Conservation (phyloP, 176 grass and related monocot species). For the Guadua angustifolia region DNA sequence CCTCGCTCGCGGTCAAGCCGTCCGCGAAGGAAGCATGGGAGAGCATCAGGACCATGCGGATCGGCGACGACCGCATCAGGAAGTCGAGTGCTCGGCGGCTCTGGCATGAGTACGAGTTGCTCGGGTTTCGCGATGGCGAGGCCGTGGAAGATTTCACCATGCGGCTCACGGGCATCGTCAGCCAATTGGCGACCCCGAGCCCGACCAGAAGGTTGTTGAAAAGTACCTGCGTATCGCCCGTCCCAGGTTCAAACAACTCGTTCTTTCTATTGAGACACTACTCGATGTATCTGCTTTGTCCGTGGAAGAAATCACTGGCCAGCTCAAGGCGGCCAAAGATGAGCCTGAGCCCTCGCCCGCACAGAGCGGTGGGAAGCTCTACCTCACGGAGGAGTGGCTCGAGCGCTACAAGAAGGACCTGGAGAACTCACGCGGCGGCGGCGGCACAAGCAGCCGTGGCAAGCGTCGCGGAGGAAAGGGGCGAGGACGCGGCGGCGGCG, state of each 20-base stretch:
- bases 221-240: rapidly evolving
- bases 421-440: rapidly evolving
- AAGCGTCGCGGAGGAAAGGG: rapidly evolving
- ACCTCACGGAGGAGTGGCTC: no score
- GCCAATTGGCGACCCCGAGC: not conserved
- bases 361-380: no score
- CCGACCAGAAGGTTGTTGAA: rapidly evolving
- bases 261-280: rapidly evolving
- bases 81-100: not conserved
- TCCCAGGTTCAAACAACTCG: not conserved
- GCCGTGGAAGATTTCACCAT: not conserved
- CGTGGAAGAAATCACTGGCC: no score
- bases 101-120: not conserved
- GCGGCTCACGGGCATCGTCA: not conserved
- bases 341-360: no score
- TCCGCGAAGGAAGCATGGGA: not conserved
- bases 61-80: not conserved
- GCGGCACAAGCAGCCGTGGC: rapidly evolving
- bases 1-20: not conserved
- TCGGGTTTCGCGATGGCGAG: not conserved
- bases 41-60: not conserved
- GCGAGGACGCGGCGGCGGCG: rapidly evolving
- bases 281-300: no score
- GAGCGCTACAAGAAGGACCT: not conserved
- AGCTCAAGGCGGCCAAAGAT: no score